phyloP scores from a whole-genome alignment of 2,329 filamentous ascomycete species.

The Sordariomycetes sp. region DNA sequence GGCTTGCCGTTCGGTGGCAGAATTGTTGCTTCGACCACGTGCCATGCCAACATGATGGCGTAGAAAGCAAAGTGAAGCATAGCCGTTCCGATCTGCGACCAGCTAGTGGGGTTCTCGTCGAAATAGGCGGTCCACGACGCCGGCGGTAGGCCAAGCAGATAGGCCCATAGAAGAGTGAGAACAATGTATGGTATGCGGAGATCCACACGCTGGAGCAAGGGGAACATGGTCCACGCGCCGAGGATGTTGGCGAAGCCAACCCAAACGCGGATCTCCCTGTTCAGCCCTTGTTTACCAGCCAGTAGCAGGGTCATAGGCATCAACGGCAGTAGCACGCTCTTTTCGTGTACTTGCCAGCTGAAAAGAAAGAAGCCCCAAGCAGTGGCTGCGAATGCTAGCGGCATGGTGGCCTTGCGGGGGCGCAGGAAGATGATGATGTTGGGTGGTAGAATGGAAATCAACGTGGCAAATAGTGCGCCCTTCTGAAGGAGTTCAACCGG shows the following conservation, averaged over 20 bases:
- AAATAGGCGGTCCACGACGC: conserved; percentile 62
- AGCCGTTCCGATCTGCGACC: conserved; percentile 43
- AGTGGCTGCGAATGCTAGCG: conserved; percentile 70
- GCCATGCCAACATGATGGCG: conserved; percentile 69
- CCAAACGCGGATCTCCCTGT: conserved; percentile 73
- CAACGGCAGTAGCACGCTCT: conserved; percentile 86
- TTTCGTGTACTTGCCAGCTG: conserved; percentile 97
- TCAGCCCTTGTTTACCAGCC: conserved; percentile 67
- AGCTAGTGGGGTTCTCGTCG: conserved; percentile 25
- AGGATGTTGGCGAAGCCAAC: conserved; percentile 92
- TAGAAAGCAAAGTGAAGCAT: conserved; percentile 73
- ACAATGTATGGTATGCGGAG: conserved; percentile 78
- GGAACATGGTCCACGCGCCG: conserved; percentile 89
- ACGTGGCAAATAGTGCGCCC: conserved; percentile 64
- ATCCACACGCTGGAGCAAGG: conserved; percentile 77
- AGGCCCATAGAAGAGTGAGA: conserved; percentile 81
- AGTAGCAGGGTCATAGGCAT: conserved; percentile 89
- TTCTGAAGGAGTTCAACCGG: conserved; percentile 64
- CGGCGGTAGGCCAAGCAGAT: conserved; percentile 79
- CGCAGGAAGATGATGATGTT: conserved; percentile 72
- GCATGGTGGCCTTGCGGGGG: conserved; percentile 68
- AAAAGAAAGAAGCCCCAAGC: conserved; percentile 98
- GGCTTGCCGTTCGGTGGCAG: conserved; percentile 67
- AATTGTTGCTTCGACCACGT: conserved; percentile 62
- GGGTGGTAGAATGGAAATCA: conserved; percentile 67